Base-by-base conservation (phyloP, 768 basidiomycete species). In the Kwoniella europaea region DNA sequence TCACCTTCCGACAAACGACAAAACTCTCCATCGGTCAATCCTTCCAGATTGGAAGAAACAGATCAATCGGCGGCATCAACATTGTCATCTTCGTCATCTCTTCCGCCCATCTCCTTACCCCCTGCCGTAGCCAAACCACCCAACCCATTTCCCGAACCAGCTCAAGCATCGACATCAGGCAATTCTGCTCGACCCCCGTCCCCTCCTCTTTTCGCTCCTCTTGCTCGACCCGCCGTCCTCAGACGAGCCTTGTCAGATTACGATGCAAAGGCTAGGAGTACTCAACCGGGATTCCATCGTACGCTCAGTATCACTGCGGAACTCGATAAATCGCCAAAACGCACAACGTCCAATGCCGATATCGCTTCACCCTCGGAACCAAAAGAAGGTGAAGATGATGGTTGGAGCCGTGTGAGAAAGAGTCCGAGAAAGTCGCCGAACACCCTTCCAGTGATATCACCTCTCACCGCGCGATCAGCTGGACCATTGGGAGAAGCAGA, bases 181-280 rank as follows among this genome's bases (percentile, higher is more conserved):
- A 52, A 67, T 50, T 29, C 57, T 22, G n/a, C 24, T 42, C 63
- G 24, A 15, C 52, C 68, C 3, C 64, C 68, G 4, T 73, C 74
- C 2, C 71, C 72, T 35, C 74, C 74, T 0, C 63, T 73, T 2
- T 76, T 73, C 55, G 65, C 65, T 9, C 76, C 78, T n/a, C 62
- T 74, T 13, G 74, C 78, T 29, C 68, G 79, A 1, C 79, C 76
- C 1, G 70, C 69, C 3, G 44, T 41, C 10, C 64, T 78, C 13
- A 72, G 79, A 3, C 69, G 79, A 16, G 75, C 79, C 1, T 13
- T 78, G 15, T 80, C 79, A 41, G 79, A 80, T 57, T 76, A 74
- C 50, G 77, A 80, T 57, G 24, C 71, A 10, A 58, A 71, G 16
- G 35, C 50, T 18, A 68, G 72, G 20, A 24, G 29, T 55, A 29